These are phyloP conservation scores for Salix arbutifolia DNA, from an alignment of 345 rosid species.

Conservation along the genomic window DNA sequence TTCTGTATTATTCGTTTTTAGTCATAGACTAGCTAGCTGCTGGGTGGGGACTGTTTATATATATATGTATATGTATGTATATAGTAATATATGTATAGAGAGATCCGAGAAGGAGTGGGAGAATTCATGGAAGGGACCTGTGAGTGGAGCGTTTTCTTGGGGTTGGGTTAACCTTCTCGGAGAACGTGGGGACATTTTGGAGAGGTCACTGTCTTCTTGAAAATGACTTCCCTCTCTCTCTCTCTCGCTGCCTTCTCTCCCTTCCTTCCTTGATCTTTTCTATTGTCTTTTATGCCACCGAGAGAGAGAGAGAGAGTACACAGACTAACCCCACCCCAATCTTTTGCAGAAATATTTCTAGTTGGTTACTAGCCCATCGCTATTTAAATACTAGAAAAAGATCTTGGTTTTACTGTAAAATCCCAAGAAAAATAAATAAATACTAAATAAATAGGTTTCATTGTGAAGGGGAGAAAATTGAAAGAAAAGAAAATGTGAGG, in stretches of 20 bases:
- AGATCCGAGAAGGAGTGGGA: neutral
- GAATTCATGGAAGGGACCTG: slow-evolving; percentile 18
- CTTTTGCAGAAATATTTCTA: no score
- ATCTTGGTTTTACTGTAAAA: no score
- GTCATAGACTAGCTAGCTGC: neutral
- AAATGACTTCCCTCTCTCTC: slow-evolving; percentile 16
- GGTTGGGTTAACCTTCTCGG: neutral
- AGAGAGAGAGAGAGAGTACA: neutral
- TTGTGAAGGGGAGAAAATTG: no score
- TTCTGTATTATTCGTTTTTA: neutral
- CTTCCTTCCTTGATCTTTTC: neutral
- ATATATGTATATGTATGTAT: neutral
- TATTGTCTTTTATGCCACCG: neutral
- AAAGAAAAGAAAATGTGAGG: no score
- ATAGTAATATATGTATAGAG: neutral
- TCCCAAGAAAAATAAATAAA: no score
- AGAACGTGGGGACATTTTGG: neutral
- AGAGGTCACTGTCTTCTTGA: slow-evolving; percentile 20
- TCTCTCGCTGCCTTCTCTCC: neutral
- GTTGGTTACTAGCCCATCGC: no score
- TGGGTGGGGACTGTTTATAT: neutral
- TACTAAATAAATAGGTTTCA: no score
- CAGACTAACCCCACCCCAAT: neutral
- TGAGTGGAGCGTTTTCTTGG: slow-evolving; percentile 3
- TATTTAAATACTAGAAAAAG: no score